phyloP scores from a whole-genome alignment of 768 basidiomycete species.

The Neoboletus brunneissimus region DNA sequence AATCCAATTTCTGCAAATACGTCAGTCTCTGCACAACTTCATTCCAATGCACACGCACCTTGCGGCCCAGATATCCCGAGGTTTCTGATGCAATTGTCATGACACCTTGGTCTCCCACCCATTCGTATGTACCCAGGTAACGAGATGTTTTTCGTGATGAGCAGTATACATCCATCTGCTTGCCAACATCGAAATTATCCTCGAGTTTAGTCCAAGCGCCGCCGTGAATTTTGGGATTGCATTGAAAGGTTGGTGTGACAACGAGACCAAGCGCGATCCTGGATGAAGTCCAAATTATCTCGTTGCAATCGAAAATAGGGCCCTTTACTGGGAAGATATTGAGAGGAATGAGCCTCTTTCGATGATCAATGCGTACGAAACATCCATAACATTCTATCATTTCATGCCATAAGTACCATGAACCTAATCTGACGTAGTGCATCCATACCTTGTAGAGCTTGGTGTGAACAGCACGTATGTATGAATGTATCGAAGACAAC shows the following conservation, averaged over 20 bases:
- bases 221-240: constrained; percentile 20
- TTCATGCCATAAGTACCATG: neutral
- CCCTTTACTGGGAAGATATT: constrained; percentile 5
- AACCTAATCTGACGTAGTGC: neutral
- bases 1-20: constrained; percentile 16
- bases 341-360: neutral
- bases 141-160: neutral
- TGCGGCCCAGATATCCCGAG: constrained; percentile 7
- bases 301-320: constrained; percentile 11
- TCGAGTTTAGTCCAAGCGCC: constrained; percentile 19
- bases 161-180: constrained; percentile 23
- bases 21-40: neutral
- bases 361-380: constrained; percentile 10
- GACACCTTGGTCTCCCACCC: constrained; percentile 8
- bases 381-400: constrained; percentile 1
- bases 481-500: constrained; percentile 6
- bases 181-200: constrained; percentile 8
- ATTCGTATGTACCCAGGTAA: constrained; percentile 30
- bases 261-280: constrained; percentile 28
- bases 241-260: constrained; percentile 24
- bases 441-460: constrained; percentile 18
- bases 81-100: constrained; percentile 14
- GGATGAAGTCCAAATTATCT: constrained; percentile 23
- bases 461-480: neutral
- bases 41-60: constrained; percentile 6